Evolutionary conservation across 148 eudicot species (phyloP).

Genomic region (Fagopyrum homotropicum): DNA sequence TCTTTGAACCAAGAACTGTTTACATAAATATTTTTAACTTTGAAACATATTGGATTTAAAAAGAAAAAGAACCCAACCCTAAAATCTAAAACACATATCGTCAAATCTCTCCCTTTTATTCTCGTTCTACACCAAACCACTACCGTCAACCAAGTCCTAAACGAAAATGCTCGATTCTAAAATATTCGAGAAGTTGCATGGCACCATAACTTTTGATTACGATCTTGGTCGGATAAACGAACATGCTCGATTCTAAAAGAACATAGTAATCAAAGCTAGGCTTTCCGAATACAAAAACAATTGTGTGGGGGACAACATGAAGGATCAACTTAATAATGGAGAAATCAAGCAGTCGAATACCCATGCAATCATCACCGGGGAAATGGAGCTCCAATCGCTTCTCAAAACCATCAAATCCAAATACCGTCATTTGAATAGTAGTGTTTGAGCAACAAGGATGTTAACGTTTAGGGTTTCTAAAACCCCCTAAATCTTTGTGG

Average conservation of each 20-base stretch:
- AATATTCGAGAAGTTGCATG: conserved; percentile 47
- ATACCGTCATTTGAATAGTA: conserved; percentile 36
- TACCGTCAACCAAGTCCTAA: no score
- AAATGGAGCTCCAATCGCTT: conserved; percentile 64
- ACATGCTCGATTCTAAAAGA: conserved; percentile 59
- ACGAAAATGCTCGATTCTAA: no score
- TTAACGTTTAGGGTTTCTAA: conserved; percentile 40
- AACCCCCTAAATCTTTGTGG: conserved; percentile 43
- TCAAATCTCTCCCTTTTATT: no score
- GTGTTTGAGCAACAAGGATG: conserved; percentile 33
- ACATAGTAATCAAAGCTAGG: conserved; percentile 53
- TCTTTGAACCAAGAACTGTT: no score
- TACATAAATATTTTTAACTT: no score
- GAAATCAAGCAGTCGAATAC: conserved; percentile 41
- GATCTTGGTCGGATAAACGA: conserved; percentile 59
- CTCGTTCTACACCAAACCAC: no score
- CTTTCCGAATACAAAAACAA: conserved; percentile 58
- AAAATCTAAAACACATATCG: no score
- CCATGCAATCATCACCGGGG: conserved; percentile 53
- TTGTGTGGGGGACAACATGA: conserved; percentile 56
- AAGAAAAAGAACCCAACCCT: no score
- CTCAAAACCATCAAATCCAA: conserved; percentile 67
- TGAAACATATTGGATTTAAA: no score
- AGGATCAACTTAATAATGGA: conserved; percentile 37
- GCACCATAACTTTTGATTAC: conserved; percentile 79